Base-by-base conservation (phyloP, 257 asterid species). In the Solanum tarapatanum region DNA sequence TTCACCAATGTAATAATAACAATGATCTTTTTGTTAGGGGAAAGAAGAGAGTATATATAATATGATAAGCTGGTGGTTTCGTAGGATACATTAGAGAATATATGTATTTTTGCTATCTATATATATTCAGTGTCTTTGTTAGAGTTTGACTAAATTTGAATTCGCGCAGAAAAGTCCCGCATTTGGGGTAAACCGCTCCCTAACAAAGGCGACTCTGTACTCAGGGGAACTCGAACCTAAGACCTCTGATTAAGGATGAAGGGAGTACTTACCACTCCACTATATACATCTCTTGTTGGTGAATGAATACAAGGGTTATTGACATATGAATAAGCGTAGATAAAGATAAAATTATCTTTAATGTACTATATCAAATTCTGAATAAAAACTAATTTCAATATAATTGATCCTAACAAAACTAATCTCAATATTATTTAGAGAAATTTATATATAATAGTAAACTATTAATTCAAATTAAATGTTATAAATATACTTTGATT, bases 101-200 rank as follows among this genome's bases (percentile, higher is more conserved):
- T 45, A 4, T 45, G 62, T 17, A 51, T 17, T 51, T 51, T 51
- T 51, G 62, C 23, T 51, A 51, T 6, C 4, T 17, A 51, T 16
- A 16, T 2, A 51, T 43, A 51, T 17, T 51, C n/a, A 51, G 3
- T 5, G 60, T 51, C n/a, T 17, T 51, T 1, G 0, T 19, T 55
- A 7, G 4, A 55, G 24, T 55, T 1, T 0, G 4, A 19, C 11
- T 19, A 55, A 55, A 55, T 55, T 51, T 7, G 4, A 6, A 55
- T 55, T 19, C n/a, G 4, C 4, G 23, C 1, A 6, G 2, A 0
- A 55, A 55, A 19, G 1, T 17, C 4, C n/a, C 2, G 1, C n/a
- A 17, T 55, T 55, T 19, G 64, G 1, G 64, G 11, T 55, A 17
- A 55, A 7, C 0, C n/a, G 1, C n/a, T 55, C 10, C n/a, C 1